phyloP scores from a whole-genome alignment of 176 grass and related monocot genomes.

The Oryza punctata region DNA sequence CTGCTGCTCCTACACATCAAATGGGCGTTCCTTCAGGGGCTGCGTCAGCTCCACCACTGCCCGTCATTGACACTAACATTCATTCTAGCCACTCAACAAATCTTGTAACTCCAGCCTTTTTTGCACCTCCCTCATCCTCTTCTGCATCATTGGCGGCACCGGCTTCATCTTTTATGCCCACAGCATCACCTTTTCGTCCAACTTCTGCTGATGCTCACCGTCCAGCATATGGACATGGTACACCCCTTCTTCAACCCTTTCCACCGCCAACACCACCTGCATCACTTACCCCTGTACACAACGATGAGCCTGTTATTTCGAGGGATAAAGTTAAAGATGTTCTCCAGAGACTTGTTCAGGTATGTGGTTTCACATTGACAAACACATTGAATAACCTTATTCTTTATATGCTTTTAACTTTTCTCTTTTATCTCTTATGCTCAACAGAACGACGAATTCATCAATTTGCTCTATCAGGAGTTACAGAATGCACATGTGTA shows the following conservation, averaged over 20 bases:
- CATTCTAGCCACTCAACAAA: constrained; percentile 44
- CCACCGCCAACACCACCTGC: constrained; percentile 65
- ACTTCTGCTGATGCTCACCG: constrained; percentile 38
- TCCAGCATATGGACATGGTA: constrained; percentile 54
- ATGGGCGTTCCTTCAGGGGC: constrained; percentile 39
- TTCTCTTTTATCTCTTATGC: background rate
- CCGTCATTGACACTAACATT: constrained; percentile 46
- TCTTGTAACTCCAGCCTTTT: constrained; percentile 74
- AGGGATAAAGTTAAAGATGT: constrained; percentile 80
- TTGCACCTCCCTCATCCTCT: constrained; percentile 53
- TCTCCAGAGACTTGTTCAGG: constrained; percentile 75
- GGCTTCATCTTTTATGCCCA: constrained; percentile 39
- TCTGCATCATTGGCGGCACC: constrained; percentile 46
- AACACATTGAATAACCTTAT: background rate
- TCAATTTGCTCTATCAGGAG: constrained; percentile 65
- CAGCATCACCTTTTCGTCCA: constrained; percentile 47
- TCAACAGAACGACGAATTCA: constrained; percentile 72
- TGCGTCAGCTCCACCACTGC: constrained; percentile 56
- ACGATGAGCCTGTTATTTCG: constrained; percentile 51
- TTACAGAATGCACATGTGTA: constrained; percentile 61
- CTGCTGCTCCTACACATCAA: constrained; percentile 45
- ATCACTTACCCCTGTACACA: constrained; percentile 57
- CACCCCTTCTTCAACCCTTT: constrained; percentile 72
- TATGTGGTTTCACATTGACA: constrained; percentile 38
- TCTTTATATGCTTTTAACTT: constrained; percentile 18